Evolutionary conservation across 2,329 filamentous ascomycete species (phyloP), one percentile per base, ranked within the genome.

Genomic region (Xylariaceae sp.): DNA sequence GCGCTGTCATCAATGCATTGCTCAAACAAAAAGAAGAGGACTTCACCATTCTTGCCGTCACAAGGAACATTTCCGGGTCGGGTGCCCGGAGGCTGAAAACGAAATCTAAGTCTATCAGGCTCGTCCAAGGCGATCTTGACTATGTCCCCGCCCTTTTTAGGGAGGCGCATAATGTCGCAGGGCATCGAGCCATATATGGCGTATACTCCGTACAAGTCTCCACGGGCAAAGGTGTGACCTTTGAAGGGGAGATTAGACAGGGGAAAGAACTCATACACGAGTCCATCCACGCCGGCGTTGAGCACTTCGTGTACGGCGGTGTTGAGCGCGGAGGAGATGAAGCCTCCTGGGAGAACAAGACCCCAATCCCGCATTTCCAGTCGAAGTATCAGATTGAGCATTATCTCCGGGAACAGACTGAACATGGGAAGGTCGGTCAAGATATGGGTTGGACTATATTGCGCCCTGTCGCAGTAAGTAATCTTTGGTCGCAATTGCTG

Each of bases 281-380:
- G n/a, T 76, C 82, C 2, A 67, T 88, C 55, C 77, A 79, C 23
- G 71, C 81, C 23, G 77, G 78, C 11, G 82, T 89, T 34, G 75
- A 78, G 56, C 80, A 85, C 66, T 87, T 89, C 63, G 80, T 90
- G 40, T 89, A 88, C 73, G 82, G 79, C 26, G 84, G 80, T 49
- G 84, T 88, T 23, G 87, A 89, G 61, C 83, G 87, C 34, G 84
- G 85, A 39, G 85, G 86, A 41, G 72, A 74, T 19, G 71, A 71
- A 2, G 77, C 76, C 5, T 80, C 78, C 43, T 79, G 81, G 65
- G 77, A 78, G 4, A 80, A 79, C 58, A 74, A 79, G 0, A 88
- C 86, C 0, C 67, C 76, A 0, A 77, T 89, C 43, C 82, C 84
- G 0, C 86, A 90, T 69, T 90, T 90, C 69, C 77, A 78, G 56